phyloP scores from a whole-genome alignment of 2,329 filamentous ascomycete genomes.

The Cladophialophora psammophila region DNA sequence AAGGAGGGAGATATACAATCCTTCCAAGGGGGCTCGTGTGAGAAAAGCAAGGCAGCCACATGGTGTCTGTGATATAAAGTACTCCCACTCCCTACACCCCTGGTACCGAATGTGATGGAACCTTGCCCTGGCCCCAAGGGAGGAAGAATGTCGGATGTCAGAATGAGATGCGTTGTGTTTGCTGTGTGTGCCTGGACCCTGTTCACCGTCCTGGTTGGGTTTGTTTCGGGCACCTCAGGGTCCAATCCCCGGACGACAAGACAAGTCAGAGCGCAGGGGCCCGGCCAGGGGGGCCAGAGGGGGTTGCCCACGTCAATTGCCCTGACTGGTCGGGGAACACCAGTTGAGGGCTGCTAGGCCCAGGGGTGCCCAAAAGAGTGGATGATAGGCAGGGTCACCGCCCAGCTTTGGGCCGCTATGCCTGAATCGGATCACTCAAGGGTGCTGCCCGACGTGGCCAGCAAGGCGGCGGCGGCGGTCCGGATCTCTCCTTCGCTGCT shows the following conservation, averaged over 20 bases:
- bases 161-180: slow-evolving; percentile 6
- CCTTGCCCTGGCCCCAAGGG: slow-evolving; percentile 7
- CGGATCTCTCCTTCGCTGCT: slow-evolving; percentile 6
- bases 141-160: slow-evolving; percentile 25
- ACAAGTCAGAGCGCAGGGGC: not conserved
- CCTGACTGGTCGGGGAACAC: slow-evolving; percentile 20
- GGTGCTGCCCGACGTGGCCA: slow-evolving; percentile 18
- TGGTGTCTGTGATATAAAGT: slow-evolving; percentile 18
- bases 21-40: not conserved
- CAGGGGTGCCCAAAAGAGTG: slow-evolving; percentile 14
- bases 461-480: slow-evolving; percentile 12
- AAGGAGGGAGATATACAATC: slow-evolving; percentile 2
- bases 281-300: not conserved
- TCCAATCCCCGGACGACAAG: slow-evolving; percentile 14
- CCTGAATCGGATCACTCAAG: slow-evolving; percentile 7
- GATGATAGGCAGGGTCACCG: slow-evolving; percentile 22
- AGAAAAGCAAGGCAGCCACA: slow-evolving; percentile 6
- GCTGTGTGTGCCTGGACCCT: slow-evolving; percentile 19
- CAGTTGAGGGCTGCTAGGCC: slow-evolving; percentile 3
- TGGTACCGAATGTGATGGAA: slow-evolving; percentile 15
- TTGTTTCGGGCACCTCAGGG: slow-evolving; percentile 14
- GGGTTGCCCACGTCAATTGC: not conserved
- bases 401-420: slow-evolving; percentile 2
- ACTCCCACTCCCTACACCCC: slow-evolving; percentile 11
- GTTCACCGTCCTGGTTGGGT: not conserved